Base-by-base conservation (phyloP, 768 basidiomycete species). In the Serpula lacrymans region DNA sequence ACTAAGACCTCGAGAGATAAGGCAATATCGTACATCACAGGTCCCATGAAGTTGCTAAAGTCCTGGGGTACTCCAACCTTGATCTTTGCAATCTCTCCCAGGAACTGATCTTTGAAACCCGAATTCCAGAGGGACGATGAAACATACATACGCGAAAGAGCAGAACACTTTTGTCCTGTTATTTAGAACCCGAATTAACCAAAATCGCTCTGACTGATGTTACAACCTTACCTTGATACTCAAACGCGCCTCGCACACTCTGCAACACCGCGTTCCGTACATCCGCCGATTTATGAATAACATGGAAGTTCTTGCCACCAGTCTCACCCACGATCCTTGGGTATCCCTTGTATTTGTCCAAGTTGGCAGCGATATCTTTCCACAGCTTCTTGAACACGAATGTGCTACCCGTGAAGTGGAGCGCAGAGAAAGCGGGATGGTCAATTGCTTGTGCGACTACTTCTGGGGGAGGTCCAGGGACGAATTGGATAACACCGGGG, bases 271-370 rank as follows among this genome's bases (percentile, higher is more conserved):
- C 90, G 50, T 93, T 94, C 59, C 71, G 72, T 39, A 96, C 65
- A 52, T 96, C 88, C 26, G 94, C 95, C 11, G 82, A 84, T 39
- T 76, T 70, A 64, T 98, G 96, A 35, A 98, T 71, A 33, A 99
- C 49, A 65, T 98, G 96, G 74, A 94, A 98, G 74, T 99, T 99
- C 77, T 98, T 99, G 42, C 96, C 95, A 21, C 91, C 92, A 6
- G 95, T 98, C 74, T 98, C 95, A 20, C 96, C 96, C 6, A 99
- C 94, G 48, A 99, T 87, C 57, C 95, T 77, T 1, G 96, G 96
- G 68, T 96, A 98, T 10, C 80, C 71, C 53, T 69, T 78, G 74
- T 98, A 98, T 34, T 70, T 77, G 58, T 97, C 90, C 34, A 98
- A 52, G 67, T 97, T 96, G 52, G 65, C 57, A 3, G 86, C 88